Evolutionary conservation across 805 yeast species (phyloP).

Genomic region (Wickerhamiella occidentalis): DNA sequence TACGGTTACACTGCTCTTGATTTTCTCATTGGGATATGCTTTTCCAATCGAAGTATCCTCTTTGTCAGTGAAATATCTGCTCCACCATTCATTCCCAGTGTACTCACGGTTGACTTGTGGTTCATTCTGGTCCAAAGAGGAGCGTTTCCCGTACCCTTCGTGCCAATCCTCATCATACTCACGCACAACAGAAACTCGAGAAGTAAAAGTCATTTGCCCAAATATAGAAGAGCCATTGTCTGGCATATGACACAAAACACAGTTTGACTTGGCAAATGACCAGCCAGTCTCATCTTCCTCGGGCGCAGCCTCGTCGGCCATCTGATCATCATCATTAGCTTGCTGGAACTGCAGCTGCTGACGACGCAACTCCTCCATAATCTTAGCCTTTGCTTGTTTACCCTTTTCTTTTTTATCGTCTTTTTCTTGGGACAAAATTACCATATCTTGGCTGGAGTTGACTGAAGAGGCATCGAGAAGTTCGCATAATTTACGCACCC

Average conservation of each 20-base stretch:
- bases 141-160: conserved; percentile 2
- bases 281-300: conserved; percentile 31
- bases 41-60: conserved; percentile 48
- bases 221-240: conserved; percentile 51
- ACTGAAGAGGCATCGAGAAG: too few relatives aligned
- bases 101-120: conserved; percentile 11
- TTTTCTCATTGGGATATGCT: conserved; percentile 39
- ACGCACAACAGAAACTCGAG: conserved; percentile 18
- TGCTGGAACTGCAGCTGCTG: conserved; percentile 61
- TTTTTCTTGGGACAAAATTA: conserved; percentile 27
- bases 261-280: conserved; percentile 62
- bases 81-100: conserved; percentile 30
- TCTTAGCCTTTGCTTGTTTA: conserved; percentile 51
- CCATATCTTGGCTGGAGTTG: conserved; percentile 9
- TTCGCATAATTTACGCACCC: conserved; percentile 5
- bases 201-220: conserved; percentile 58
- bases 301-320: conserved; percentile 17
- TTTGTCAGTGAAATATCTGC: conserved; percentile 29
- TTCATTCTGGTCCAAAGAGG: conserved; percentile 16
- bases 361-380: conserved; percentile 65
- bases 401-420: conserved; percentile 59
- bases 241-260: conserved; percentile 74
- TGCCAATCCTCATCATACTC: conserved; percentile 7
- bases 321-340: conserved; percentile 24
- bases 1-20: conserved; percentile 25